phyloP scores from a whole-genome alignment of 2,329 filamentous ascomycete genomes.

The Didymosphaeria variabile region DNA sequence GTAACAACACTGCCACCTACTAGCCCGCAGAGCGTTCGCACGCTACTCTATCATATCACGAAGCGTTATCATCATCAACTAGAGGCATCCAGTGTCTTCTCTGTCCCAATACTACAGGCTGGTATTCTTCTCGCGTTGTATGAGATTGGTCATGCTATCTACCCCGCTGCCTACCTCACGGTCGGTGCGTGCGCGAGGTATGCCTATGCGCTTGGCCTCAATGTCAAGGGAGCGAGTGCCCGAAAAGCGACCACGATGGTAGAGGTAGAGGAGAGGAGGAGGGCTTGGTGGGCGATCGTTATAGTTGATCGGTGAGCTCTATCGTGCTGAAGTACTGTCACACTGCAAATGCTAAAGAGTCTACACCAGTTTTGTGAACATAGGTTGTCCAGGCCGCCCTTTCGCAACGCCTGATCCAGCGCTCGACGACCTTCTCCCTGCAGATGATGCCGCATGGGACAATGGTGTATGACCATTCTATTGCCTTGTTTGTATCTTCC shows the following conservation, averaged over 20 bases:
- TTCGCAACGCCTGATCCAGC: constrained; percentile 17
- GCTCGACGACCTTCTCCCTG: constrained; percentile 25
- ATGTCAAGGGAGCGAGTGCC: neutral
- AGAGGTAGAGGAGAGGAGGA: constrained; percentile 33
- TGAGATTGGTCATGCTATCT: constrained; percentile 48
- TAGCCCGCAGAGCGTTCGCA: neutral
- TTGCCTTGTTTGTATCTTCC: neutral
- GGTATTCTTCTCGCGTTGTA: constrained; percentile 44
- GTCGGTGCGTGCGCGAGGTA: constrained; percentile 33
- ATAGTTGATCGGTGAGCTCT: constrained; percentile 30
- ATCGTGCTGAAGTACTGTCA: neutral
- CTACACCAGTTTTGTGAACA: constrained; percentile 21
- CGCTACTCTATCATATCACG: neutral
- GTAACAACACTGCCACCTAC: neutral
- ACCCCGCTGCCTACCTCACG: constrained; percentile 47
- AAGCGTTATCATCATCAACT: constrained; percentile 3
- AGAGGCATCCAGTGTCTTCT: neutral
- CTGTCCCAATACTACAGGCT: constrained; percentile 29
- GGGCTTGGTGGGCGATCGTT: constrained; percentile 39
- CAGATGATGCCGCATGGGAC: constrained; percentile 16
- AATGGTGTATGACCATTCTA: neutral
- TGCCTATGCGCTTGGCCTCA: constrained; percentile 31
- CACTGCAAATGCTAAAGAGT: neutral
- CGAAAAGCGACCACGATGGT: constrained; percentile 21
- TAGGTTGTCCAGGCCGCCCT: constrained; percentile 13